phyloP scores from a whole-genome alignment of 495 filamentous ascomycete species.

The Umbilicaria muhlenbergii region DNA sequence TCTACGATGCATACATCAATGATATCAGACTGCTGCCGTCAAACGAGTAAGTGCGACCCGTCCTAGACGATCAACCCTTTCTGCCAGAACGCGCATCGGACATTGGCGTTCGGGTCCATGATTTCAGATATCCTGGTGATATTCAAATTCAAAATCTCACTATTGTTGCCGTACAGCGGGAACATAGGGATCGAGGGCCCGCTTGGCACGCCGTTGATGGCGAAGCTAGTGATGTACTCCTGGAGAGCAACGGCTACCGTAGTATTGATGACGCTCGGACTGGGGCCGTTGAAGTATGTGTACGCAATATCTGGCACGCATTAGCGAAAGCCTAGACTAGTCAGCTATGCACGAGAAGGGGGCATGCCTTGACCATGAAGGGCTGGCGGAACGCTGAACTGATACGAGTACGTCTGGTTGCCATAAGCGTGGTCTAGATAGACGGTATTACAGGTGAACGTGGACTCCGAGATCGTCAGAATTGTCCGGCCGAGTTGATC shows the following conservation, averaged over 20 bases:
- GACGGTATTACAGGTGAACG: slow-evolving; percentile 34
- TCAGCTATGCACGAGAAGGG: not conserved
- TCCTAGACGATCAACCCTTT: slow-evolving; percentile 1
- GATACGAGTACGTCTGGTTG: slow-evolving; percentile 40
- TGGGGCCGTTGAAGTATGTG: slow-evolving; percentile 37
- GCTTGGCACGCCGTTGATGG: slow-evolving; percentile 27
- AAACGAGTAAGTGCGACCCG: too few relatives aligned
- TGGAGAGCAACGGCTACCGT: slow-evolving; percentile 39
- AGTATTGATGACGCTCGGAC: slow-evolving; percentile 21
- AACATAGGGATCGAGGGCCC: slow-evolving; percentile 26
- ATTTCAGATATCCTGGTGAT: slow-evolving; percentile 22
- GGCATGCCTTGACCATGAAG: slow-evolving; percentile 23
- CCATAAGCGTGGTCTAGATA: slow-evolving; percentile 27
- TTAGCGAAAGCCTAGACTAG: not conserved
- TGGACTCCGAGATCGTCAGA: slow-evolving; percentile 21
- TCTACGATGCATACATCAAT: not conserved
- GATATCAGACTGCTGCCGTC: not conserved
- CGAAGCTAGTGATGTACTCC: slow-evolving; percentile 44
- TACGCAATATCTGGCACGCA: slow-evolving; percentile 28
- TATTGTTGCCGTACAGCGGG: slow-evolving; percentile 21
- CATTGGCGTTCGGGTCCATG: slow-evolving; percentile 28
- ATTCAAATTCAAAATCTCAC: slow-evolving; percentile 26
- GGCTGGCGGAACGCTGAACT: slow-evolving; percentile 44
- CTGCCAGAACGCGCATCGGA: slow-evolving; percentile 28
- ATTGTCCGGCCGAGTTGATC: slow-evolving; percentile 21